Base-by-base conservation (phyloP, 1,139 yeast species). In the Geotrichum europaeum region DNA sequence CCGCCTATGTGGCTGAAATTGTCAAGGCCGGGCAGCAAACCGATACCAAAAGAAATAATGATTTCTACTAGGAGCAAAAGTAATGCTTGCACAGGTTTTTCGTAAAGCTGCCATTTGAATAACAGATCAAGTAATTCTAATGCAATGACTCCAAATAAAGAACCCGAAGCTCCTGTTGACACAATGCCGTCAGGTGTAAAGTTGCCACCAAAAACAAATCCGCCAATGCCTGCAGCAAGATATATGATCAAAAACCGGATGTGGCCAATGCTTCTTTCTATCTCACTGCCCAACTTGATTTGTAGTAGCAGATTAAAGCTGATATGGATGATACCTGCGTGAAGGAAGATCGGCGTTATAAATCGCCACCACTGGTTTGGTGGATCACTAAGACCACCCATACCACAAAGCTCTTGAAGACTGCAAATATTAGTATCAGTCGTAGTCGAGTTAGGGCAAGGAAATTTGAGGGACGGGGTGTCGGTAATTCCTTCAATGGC, bases 1-100 rank as follows among this genome's bases (percentile, higher is more conserved):
- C 94, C 94, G 5, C 94, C 94, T 65, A 87, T 81, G 70, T 87
- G 94, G 60, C 89, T 81, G 69, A 87, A 87, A 70, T 87, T 87
- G 72, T 87, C 94, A 60, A 87, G 72, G 0, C 94, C 94, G 0
- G 94, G 94, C 22, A 87, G 73, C 40, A 87, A 74, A 0, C 94
- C 94, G 32, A 87, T 73, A 2, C 82, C 88, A 60, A 87, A 79
- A 49, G 87, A 81, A 4, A 86, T 76, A 18, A 85, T 68, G 53
- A 87, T 79, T 69, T 87, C 92, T 9, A 76, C 74, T 22, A 85
- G 65, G 76, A 84, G 81, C 25, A 82, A 75, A 36, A 72, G 63
- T 7, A 87, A 74, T 55, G 80, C 78, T 12, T 81, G 64, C 59
- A 62, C 63, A 0, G 79, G 79, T 25, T 66, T 63, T 70, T 70